These are phyloP conservation scores for Solanum sitiens DNA, from an alignment of 257 asterid genomes.

Conservation along the genomic window DNA sequence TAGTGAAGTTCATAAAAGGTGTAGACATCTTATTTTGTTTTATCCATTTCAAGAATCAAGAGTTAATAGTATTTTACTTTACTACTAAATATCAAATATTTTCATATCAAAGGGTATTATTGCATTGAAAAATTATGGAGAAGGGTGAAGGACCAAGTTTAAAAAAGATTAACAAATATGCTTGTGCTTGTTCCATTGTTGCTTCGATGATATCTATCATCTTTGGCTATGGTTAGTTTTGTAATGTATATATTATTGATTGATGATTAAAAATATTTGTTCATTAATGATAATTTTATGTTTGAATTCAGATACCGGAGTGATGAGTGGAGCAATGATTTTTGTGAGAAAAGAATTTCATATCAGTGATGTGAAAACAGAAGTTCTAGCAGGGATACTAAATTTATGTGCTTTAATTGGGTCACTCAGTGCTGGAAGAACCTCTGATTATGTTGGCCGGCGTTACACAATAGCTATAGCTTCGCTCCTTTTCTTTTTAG, in stretches of 20 bases:
- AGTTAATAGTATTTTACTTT: neutral
- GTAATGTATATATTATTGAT: too few species aligned
- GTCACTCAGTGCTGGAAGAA: slow-evolving; percentile 57
- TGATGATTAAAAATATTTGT: too few species aligned
- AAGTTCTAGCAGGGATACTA: slow-evolving; percentile 52
- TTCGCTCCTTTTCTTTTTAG: slow-evolving; percentile 46
- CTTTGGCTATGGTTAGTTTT: slow-evolving; percentile 60
- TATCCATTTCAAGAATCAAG: neutral
- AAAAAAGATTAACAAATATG: slow-evolving; percentile 36
- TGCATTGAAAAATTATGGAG: slow-evolving; percentile 6
- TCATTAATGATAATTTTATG: neutral
- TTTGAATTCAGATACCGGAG: slow-evolving; percentile 45
- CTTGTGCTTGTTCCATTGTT: slow-evolving; percentile 47
- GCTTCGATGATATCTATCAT: slow-evolving; percentile 69
- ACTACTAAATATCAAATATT: neutral
- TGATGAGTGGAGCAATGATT: slow-evolving; percentile 18
- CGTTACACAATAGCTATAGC: slow-evolving; percentile 47
- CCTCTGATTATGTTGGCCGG: slow-evolving; percentile 59
- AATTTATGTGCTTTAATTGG: slow-evolving; percentile 64
- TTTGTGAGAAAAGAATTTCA: slow-evolving; percentile 58
- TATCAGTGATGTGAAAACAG: slow-evolving; percentile 34
- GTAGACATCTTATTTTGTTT: neutral
- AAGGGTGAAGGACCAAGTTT: slow-evolving; percentile 1
- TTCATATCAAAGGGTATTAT: too few species aligned
- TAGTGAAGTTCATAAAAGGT: neutral